A percentile compares a stretch with the other conserved stretches of the same genome.
Conservation (phyloP, 495 filamentous ascomycete genomes). For the Achaetomiella virescens region DNA sequence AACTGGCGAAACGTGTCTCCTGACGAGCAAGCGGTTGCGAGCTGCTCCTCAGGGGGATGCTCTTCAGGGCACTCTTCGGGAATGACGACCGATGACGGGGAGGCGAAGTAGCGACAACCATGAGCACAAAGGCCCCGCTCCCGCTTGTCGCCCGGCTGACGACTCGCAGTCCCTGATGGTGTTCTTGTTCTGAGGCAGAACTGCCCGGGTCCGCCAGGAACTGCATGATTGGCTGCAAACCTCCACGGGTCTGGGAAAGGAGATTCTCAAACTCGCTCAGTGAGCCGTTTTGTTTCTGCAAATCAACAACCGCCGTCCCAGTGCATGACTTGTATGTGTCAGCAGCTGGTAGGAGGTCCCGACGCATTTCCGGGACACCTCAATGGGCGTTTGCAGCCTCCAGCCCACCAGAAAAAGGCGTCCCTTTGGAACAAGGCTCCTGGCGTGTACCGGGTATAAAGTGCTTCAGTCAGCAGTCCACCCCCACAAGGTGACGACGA, state of each 20-base stretch:
- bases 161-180: neutral
- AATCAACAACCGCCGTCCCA: constrained; percentile 3
- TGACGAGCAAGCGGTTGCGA: constrained; percentile 1
- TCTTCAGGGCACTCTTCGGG: neutral
- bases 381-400: neutral
- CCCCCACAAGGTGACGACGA: too few species aligned
- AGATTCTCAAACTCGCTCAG: neutral
- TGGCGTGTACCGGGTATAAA: neutral
- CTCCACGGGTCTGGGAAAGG: constrained; percentile 2
- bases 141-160: neutral
- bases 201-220: neutral
- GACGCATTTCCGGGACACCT: too few species aligned
- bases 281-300: constrained; percentile 16
- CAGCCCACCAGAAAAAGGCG: neutral
- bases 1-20: constrained; percentile 19
- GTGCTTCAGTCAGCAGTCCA: too few species aligned
- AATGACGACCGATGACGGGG: constrained; percentile 3
- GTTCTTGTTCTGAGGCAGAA: neutral
- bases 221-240: constrained; percentile 16
- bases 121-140: neutral
- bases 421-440: neutral
- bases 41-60: neutral
- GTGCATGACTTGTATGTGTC: neutral
- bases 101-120: neutral
- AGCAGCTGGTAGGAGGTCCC: too few species aligned